Percentiles rank a stretch among this genome's conserved stretches.
Conservation (phyloP, 2,329 filamentous ascomycete species). For the Drechslerella dactyloides region DNA sequence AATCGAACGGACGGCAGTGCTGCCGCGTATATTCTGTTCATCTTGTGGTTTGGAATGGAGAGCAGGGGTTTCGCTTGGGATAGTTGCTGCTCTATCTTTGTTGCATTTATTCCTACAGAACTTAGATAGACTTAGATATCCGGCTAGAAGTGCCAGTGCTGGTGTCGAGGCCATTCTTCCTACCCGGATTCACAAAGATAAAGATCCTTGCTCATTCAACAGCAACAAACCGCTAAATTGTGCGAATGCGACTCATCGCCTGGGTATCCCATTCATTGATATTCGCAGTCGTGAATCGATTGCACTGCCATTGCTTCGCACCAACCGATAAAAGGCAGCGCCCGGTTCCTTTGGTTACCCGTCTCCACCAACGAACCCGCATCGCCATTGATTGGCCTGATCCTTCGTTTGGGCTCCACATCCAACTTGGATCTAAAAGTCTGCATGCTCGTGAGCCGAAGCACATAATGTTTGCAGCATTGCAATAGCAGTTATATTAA, state of each 20-base stretch:
- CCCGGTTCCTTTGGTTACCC: not conserved
- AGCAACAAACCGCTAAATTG: no score
- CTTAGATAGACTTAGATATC: no score
- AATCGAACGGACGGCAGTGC: not conserved
- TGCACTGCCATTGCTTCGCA: not conserved
- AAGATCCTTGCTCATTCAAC: no score
- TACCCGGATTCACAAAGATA: no score
- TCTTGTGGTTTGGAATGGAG: not conserved
- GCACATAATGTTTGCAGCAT: not conserved
- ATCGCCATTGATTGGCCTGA: not conserved
- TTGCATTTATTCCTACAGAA: no score
- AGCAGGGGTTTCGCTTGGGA: not conserved
- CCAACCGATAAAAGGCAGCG: no score
- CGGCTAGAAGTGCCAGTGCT: no score
- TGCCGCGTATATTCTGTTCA: no score
- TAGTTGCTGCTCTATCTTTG: no score
- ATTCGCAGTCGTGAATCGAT: not conserved
- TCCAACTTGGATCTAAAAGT: conserved; percentile 1
- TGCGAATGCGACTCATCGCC: no score
- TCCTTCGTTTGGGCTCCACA: not conserved
- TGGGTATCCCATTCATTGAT: no score
- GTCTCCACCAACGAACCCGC: not conserved
- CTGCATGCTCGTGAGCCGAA: conserved; percentile 3
- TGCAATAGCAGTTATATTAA: not conserved
- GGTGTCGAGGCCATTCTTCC: no score